phyloP scores from a whole-genome alignment of 139 green algal genomes.

The Haematococcus lacustris region DNA sequence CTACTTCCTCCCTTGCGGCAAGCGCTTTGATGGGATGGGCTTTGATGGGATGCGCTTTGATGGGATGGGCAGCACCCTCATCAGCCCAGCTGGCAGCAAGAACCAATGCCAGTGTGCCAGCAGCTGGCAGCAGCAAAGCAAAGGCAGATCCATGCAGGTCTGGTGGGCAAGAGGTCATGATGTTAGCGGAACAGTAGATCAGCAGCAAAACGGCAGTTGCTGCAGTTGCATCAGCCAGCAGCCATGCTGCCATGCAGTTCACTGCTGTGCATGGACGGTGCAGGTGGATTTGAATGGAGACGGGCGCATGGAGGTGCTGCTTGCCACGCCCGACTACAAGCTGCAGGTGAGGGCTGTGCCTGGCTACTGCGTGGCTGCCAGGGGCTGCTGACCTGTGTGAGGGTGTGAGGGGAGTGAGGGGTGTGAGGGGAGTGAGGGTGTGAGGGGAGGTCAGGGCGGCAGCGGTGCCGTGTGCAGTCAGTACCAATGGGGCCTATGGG shows the following conservation, averaged over 20 bases:
- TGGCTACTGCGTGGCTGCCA: not conserved
- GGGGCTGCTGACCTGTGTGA: not conserved
- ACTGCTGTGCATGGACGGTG: not conserved
- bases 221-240: not conserved
- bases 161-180: not conserved
- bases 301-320: conserved; percentile 77
- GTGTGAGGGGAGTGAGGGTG: conserved; percentile 3
- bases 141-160: not conserved
- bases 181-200: too few relatives aligned
- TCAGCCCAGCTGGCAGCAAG: too few relatives aligned
- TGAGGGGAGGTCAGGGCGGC: conserved; percentile 1
- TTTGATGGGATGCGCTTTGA: too few relatives aligned
- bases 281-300: conserved; percentile 95
- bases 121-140: not conserved
- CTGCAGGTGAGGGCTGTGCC: conserved; percentile 47
- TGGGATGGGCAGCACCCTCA: too few relatives aligned
- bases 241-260: not conserved
- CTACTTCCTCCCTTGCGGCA: too few relatives aligned
- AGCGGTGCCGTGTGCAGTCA: too few relatives aligned
- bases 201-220: not conserved
- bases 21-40: too few relatives aligned
- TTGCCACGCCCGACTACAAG: conserved; percentile 59
- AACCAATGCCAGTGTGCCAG: not conserved
- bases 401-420: not conserved
- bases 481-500: too few relatives aligned